These are phyloP conservation scores for Dimocarpus longan DNA, from an alignment of 345 rosid genomes.

Conservation along the genomic window DNA sequence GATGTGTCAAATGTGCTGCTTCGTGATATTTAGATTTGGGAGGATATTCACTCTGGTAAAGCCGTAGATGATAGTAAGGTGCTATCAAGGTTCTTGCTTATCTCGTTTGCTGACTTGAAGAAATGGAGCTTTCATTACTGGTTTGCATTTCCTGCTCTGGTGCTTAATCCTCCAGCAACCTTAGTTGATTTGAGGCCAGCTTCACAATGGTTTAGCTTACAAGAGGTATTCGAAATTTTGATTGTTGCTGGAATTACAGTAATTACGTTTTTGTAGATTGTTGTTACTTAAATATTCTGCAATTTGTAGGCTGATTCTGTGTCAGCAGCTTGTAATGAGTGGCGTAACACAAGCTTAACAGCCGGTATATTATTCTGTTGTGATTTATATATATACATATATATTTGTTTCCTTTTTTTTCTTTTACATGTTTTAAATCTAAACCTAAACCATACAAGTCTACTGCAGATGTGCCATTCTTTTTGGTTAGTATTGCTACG, in stretches of 20 bases:
- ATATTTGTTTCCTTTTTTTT: background rate
- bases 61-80: conserved; percentile 68
- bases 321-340: conserved; percentile 74
- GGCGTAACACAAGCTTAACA: conserved; percentile 75
- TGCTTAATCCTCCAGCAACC: conserved; percentile 80
- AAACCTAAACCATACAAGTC: conserved; percentile 1
- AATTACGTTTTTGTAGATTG: background rate
- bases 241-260: background rate
- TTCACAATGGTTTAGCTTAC: conserved; percentile 61
- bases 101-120: conserved; percentile 86
- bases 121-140: conserved; percentile 89
- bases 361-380: conserved; percentile 44
- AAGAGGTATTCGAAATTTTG: conserved; percentile 54
- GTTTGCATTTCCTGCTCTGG: conserved; percentile 91
- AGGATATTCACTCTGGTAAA: conserved; percentile 77
- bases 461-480: conserved; percentile 80
- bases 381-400: background rate
- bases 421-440: background rate
- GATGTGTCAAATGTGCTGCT: background rate
- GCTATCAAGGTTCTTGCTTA: conserved; percentile 76
- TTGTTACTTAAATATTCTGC: conserved; percentile 11
- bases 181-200: conserved; percentile 74
- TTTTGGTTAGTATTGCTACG: conserved; percentile 61
- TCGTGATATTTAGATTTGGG: conserved; percentile 72
- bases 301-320: conserved; percentile 66